phyloP scores from a whole-genome alignment of 306 rosid species.

The Vigna radiata region DNA sequence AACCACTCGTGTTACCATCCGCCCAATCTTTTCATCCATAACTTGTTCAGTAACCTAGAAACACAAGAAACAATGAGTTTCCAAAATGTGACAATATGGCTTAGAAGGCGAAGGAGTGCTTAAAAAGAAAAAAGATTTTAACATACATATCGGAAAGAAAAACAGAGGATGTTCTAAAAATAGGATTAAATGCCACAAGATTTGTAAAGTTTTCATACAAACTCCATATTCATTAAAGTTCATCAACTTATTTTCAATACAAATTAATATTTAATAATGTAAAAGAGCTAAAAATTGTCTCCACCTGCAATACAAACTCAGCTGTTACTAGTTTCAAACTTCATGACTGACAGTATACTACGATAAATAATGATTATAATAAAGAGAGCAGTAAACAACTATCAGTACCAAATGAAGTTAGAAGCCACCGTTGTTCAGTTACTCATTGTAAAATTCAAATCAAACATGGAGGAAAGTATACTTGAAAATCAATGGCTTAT shows the following conservation, averaged over 20 bases:
- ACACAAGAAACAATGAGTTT: slow-evolving; percentile 33
- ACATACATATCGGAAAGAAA: not conserved
- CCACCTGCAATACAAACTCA: not conserved
- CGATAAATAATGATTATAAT: not conserved
- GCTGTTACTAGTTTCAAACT: not conserved
- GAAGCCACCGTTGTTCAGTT: slow-evolving; percentile 19
- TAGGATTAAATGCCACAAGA: slow-evolving; percentile 20
- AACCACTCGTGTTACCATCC: slow-evolving; percentile 88
- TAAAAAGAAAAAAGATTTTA: slow-evolving; percentile 1
- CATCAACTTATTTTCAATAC: slow-evolving; percentile 28
- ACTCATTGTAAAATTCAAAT: slow-evolving; percentile 12
- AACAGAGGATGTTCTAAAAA: not conserved
- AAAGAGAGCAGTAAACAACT: not conserved
- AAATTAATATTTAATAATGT: not conserved
- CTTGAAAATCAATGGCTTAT: slow-evolving; percentile 27
- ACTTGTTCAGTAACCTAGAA: slow-evolving; percentile 86
- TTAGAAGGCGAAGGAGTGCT: slow-evolving; percentile 12
- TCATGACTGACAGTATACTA: slow-evolving; percentile 27
- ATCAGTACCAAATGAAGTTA: slow-evolving; percentile 22
- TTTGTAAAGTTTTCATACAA: slow-evolving; percentile 11
- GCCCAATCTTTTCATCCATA: slow-evolving; percentile 92
- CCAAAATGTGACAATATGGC: slow-evolving; percentile 35
- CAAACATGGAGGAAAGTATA: slow-evolving; percentile 19
- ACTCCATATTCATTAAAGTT: not conserved
- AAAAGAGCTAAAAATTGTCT: slow-evolving; percentile 20